Base-by-base conservation (phyloP, 106 monocot species). In the Platanthera zijinensis region DNA sequence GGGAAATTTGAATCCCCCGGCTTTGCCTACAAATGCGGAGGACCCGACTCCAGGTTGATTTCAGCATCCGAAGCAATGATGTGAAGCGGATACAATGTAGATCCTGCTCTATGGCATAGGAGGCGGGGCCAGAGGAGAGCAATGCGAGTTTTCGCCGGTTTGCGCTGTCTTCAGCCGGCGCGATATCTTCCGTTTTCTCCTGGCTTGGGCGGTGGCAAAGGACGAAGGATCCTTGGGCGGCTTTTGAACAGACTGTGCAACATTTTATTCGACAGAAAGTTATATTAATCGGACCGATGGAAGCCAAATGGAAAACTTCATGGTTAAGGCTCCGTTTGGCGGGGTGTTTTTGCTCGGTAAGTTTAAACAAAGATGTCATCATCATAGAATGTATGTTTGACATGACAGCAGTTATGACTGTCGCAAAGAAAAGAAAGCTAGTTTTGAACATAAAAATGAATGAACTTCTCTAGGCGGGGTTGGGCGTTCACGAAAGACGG, bases 151-250 rank as follows among this genome's bases (percentile, higher is more conserved):
- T 39, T 78, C 71, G 48, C 13, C 53, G 19, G 57, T 19, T 48
- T 72, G 70, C 19, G 13, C 52, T 52, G 52, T 50, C 68, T 77
- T 77, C 15, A 66, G 8, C 12, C 68, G 68, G 50, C 77, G 68
- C 51, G 52, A 6, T 3, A 77, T 54, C 71, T 72, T 78, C 45
- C 72, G 53, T 57, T 48, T 78, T 50, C 21, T 78, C 39, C 71
- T 39, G 5, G 70, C 57, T 72, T 71, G 71, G 45, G 11, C 57
- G 13, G 71, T 4, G 8, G 25, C 19, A 21, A 32, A 8, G 54
- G 25, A 69, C n/a, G 80, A 77, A 22, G 73, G 61, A 63, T 69
- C 78, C 50, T 78, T 78, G 18, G 75, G 22, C 10, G 81, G 76
- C 51, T 78, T 49, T 59, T 74, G 81, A 51, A 61, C 48, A 12